These are phyloP conservation scores for Groenewaldozyma auringiensis DNA, from an alignment of 1,139 yeast species.

Conservation along the genomic window DNA sequence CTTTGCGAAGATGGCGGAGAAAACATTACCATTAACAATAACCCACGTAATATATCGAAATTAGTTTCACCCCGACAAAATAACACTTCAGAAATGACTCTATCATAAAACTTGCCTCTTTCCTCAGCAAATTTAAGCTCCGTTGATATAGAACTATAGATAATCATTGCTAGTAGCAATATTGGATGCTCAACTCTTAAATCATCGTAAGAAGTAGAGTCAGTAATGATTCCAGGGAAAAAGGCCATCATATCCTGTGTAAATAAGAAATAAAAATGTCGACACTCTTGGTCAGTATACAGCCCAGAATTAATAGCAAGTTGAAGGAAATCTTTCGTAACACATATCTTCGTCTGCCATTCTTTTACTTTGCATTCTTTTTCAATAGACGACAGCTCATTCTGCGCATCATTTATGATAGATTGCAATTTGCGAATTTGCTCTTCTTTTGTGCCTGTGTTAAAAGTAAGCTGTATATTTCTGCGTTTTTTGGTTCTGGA, in stretches of 20 bases:
- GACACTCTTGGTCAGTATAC: conserved; percentile 6
- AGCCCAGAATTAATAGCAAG: conserved; percentile 9
- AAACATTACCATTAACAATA: neutral
- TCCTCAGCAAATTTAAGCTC: conserved; percentile 34
- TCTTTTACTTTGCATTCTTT: neutral
- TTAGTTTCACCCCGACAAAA: conserved; percentile 1
- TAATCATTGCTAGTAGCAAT: conserved; percentile 40
- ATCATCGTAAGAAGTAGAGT: conserved; percentile 30
- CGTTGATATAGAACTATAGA: conserved; percentile 43
- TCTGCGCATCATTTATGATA: neutral
- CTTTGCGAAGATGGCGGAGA: neutral
- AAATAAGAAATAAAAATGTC: conserved; percentile 6
- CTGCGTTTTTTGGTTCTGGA: neutral
- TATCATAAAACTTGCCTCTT: conserved; percentile 40
- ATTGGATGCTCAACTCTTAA: conserved; percentile 39
- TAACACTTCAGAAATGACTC: conserved; percentile 36
- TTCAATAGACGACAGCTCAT: neutral
- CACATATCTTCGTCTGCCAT: conserved; percentile 4
- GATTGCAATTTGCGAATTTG: neutral
- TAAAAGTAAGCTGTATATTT: neutral
- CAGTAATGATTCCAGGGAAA: conserved; percentile 2
- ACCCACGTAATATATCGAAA: neutral
- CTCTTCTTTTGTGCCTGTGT: neutral
- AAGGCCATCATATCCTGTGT: conserved; percentile 2
- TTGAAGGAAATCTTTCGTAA: conserved; percentile 5